A percentile compares a stretch with the other conserved stretches of the same genome.
These are phyloP conservation scores for Mesostigma viride DNA, from an alignment of 139 green algal genomes.

Conservation along the genomic window DNA sequence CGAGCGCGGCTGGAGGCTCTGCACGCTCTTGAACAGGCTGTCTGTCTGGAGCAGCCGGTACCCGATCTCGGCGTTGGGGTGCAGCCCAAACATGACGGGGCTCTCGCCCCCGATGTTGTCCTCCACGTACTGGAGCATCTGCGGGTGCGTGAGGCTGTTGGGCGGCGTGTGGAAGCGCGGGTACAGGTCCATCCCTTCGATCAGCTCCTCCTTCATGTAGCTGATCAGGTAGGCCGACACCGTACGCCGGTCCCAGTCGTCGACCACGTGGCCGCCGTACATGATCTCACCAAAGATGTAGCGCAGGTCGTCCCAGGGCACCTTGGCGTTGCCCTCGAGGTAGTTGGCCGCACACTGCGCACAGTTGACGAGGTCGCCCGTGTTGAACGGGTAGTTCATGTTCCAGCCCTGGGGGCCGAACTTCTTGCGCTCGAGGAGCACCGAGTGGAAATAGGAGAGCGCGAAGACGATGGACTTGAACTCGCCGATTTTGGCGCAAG, in stretches of 20 bases:
- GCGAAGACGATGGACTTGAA: constrained; percentile 76
- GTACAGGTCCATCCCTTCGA: constrained; percentile 41
- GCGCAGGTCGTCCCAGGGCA: constrained; percentile 35
- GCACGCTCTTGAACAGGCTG: constrained; percentile 56
- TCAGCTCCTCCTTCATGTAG: constrained; percentile 66
- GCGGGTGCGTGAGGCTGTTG: constrained; percentile 49
- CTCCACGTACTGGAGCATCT: constrained; percentile 59
- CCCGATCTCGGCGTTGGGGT: constrained; percentile 84
- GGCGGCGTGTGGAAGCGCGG: constrained; percentile 42
- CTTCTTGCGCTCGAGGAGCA: constrained; percentile 84
- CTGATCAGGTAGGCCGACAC: constrained; percentile 56
- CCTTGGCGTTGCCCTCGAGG: constrained; percentile 76
- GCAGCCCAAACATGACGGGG: constrained; percentile 68
- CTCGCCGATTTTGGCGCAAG: constrained; percentile 62
- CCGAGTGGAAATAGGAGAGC: constrained; percentile 83
- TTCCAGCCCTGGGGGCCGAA: constrained; percentile 85
- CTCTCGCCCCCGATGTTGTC: constrained; percentile 69
- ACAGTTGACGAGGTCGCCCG: constrained; percentile 76
- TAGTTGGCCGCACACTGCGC: constrained; percentile 74
- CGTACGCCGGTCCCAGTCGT: constrained; percentile 82
- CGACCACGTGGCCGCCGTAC: constrained; percentile 89
- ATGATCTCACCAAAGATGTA: constrained; percentile 95
- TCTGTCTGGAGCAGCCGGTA: constrained; percentile 78
- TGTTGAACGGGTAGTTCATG: constrained; percentile 93
- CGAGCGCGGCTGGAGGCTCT: constrained; percentile 59